Base-by-base conservation (phyloP, 2,329 filamentous ascomycete species). In the Lecanicillium sp. region DNA sequence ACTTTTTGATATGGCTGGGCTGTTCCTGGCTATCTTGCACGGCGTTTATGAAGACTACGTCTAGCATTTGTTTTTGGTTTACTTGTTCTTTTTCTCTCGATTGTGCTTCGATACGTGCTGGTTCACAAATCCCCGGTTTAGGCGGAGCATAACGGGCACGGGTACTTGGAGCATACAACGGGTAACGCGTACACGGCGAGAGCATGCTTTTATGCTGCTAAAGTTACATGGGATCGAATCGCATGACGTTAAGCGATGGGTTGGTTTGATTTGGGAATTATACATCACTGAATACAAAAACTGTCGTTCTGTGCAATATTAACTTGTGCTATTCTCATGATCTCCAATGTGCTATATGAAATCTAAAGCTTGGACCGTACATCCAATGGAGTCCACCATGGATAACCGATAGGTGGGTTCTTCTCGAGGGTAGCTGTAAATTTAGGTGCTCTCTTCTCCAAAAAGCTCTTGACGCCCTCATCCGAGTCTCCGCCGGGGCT, bases 401-500 rank as follows among this genome's bases (percentile, higher is more conserved):
- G 83, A 58, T 79, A 83, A 12, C 66, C 68, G 1, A 58, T 56
- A 2, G 81, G 78, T 8, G 69, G 66, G 53, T 83, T 72, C 22
- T 71, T 65, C 17, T 77, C 72, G 59, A 84, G 69, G 6, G 68
- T 76, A 2, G 68, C 81, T 27, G 60, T 65, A 50, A 87, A 86
- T 11, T 71, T 63, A 1, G 79, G 75, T 41, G 69, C 65, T 36
- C 82, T 65, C 65, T 86, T 86, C 60, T 85, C 66, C 53, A 84
- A 58, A 56, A 87, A 87, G n/a, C 78, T 78, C 39, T 67, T 53
- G 6, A 85, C 74, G 3, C 81, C 82, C 54, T 87, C 83, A 27
- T 69, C 70, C 37, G 81, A 76, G 50, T 87, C 83, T 17, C 46
- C 44, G 9, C 59, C 73, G 9, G 60, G 62, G 56, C 79, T 79